Evolutionary conservation across 2,329 filamentous ascomycete genomes (phyloP), one percentile per base, ranked within the genome.

Genomic region (Neofusicoccum kwambonambiense): DNA sequence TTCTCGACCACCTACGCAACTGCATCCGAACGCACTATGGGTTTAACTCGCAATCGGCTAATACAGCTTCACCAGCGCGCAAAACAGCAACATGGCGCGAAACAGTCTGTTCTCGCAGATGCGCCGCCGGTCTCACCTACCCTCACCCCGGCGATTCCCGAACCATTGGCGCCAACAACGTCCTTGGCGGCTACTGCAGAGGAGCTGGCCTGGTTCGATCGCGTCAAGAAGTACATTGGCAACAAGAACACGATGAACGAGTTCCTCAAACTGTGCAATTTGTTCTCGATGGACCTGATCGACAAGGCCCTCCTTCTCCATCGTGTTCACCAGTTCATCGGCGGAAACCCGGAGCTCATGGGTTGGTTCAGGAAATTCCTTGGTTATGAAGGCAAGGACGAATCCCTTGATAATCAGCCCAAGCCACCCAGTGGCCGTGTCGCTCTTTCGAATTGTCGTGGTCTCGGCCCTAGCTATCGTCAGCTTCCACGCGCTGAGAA

Each of bases 221-320:
- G 93, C 7, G 93, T 95, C 17, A 98, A 97, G 84, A 99, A 99
- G 78, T 94, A 90, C 72, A 92, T 99, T 65, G 89, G 90, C 67
- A 98, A 98, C 77, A 91, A 96, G 76, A 90, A 92, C 64, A 90
- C 90, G 2, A 96, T 96, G 85, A 93, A 91, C 71, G 95, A 99
- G 76, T 99, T 99, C 77, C 80, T 99, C 68, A 99, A 99, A 81
- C 87, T 99, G 11, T 95, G 94, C 82, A 99, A 98, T 70, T 84
- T 99, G 35, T 99, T 92, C 80, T 95, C 91, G 22, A 91, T 96
- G 71, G 93, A 96, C 70, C 85, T 99, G 58, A 96, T 99, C 67
- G 92, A 96, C 73, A 90, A 90, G 65, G 89, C 91, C 67, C 88
- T 92, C 2, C 82, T 99, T 13, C 87, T 95, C 31, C 89, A 92